Conservation (phyloP, 192 early-diverging fungal genomes). For the Gryganskiella cystojenkinii region DNA sequence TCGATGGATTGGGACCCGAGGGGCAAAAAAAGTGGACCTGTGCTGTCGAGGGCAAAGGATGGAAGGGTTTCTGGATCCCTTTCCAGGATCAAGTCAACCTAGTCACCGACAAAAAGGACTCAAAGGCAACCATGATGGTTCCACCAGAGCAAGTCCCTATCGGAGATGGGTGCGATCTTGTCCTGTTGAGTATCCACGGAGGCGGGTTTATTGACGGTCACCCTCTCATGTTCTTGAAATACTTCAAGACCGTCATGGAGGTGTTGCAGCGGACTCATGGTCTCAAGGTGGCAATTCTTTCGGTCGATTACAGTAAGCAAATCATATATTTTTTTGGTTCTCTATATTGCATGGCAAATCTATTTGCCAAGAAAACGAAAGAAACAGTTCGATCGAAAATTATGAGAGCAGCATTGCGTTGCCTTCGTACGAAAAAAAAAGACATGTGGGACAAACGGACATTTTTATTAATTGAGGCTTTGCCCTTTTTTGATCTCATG, state of each 20-base stretch:
- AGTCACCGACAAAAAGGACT: background rate
- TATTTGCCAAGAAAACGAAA: background rate
- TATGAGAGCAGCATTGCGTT: background rate
- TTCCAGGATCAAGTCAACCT: slow-evolving; percentile 35
- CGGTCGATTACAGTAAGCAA: slow-evolving; percentile 37
- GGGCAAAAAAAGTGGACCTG: slow-evolving; percentile 18
- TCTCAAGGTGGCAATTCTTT: slow-evolving; percentile 30
- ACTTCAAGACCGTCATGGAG: slow-evolving; percentile 29
- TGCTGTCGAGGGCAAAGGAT: slow-evolving; percentile 6
- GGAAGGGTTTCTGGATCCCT: slow-evolving; percentile 42
- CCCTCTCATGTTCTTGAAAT: slow-evolving; percentile 29
- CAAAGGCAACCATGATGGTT: background rate
- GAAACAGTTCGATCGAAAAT: slow-evolving; percentile 2
- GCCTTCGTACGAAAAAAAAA: too few relatives aligned
- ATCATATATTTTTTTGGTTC: background rate
- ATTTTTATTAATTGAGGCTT: background rate
- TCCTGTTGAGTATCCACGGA: slow-evolving; percentile 27
- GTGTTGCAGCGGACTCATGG: slow-evolving; percentile 10
- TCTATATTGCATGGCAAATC: background rate
- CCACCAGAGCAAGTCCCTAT: slow-evolving; percentile 4
- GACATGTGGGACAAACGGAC: too few relatives aligned
- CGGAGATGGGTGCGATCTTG: slow-evolving; percentile 31
- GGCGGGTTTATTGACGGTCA: slow-evolving; percentile 30
- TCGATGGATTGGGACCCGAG: slow-evolving; percentile 13
- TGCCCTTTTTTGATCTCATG: background rate